Conservation (phyloP, 176 grass and related monocot genomes). For the Aegilops speltoides region DNA sequence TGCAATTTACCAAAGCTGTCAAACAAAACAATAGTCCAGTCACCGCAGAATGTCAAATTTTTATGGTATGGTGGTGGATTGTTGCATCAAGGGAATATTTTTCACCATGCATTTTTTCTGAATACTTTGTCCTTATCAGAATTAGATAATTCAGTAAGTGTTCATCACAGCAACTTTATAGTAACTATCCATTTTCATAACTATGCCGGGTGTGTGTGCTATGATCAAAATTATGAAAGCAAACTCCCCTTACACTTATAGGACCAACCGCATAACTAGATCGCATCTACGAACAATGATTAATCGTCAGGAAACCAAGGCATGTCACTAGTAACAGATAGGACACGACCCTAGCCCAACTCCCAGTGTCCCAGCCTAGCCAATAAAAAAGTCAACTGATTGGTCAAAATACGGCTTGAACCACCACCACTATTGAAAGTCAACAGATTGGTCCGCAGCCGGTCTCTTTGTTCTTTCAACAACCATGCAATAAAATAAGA, state of each 20-base stretch:
- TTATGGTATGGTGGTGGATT: neutral
- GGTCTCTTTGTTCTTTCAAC: constrained; percentile 1
- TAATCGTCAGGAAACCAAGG: neutral
- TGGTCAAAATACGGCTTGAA: constrained; percentile 14
- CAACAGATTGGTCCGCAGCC: neutral
- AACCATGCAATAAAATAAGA: neutral
- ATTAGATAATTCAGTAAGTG: neutral
- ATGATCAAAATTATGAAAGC: neutral
- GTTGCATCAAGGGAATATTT: neutral
- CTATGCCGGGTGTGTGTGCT: neutral
- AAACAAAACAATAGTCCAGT: neutral
- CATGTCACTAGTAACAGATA: neutral
- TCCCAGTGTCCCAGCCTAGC: neutral
- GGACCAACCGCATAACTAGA: constrained; percentile 9
- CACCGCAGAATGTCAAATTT: neutral
- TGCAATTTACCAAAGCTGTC: neutral
- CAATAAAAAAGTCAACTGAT: constrained; percentile 37
- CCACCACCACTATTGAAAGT: neutral
- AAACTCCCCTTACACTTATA: constrained; percentile 9
- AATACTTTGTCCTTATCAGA: neutral
- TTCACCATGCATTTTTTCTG: neutral
- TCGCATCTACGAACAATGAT: neutral
- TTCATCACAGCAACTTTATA: neutral
- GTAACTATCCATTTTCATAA: neutral
- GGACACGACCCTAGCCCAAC: neutral